phyloP scores from a whole-genome alignment of 768 basidiomycete genomes.

The Termitomyces sp. region DNA sequence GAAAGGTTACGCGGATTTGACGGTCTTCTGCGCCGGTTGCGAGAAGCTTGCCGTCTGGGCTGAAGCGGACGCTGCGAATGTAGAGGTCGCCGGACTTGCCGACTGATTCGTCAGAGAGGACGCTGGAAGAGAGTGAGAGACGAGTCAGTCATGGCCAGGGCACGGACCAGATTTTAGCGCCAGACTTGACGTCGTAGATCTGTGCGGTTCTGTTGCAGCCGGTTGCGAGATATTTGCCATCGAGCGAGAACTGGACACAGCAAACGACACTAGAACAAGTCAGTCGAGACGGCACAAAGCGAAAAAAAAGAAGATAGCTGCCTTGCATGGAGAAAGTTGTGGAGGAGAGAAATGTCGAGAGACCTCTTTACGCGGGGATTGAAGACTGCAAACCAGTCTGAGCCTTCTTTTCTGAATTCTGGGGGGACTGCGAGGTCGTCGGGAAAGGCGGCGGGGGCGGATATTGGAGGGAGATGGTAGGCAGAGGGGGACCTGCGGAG shows the following conservation, averaged over 20 bases:
- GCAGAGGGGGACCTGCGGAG: conserved; percentile 13
- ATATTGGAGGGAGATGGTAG: conserved; percentile 16
- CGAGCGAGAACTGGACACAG: conserved; percentile 91
- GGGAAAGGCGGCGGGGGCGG: conserved; percentile 28
- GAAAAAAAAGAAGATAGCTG: conserved; percentile 24
- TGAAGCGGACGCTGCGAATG: conserved; percentile 75
- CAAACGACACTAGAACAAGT: conserved; percentile 48
- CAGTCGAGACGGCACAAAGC: not conserved
- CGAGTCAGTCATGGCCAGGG: not conserved
- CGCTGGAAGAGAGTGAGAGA: conserved; percentile 11
- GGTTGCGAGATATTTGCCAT: conserved; percentile 89
- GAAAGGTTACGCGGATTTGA: conserved; percentile 71
- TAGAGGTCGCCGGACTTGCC: conserved; percentile 49
- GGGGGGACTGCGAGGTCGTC: conserved; percentile 45
- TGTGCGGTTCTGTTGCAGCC: conserved; percentile 98
- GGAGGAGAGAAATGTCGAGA: conserved; percentile 74
- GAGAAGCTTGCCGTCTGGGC: conserved; percentile 86
- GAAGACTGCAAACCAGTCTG: conserved; percentile 87
- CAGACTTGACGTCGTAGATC: conserved; percentile 90
- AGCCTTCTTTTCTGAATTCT: conserved; percentile 65
- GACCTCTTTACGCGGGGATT: conserved; percentile 74
- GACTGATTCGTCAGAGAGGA: conserved; percentile 25
- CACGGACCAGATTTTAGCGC: conserved; percentile 74
- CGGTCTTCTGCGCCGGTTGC: conserved; percentile 97
- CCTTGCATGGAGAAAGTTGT: conserved; percentile 87